phyloP scores from a whole-genome alignment of 495 filamentous ascomycete genomes.

The Penicillium manginii region DNA sequence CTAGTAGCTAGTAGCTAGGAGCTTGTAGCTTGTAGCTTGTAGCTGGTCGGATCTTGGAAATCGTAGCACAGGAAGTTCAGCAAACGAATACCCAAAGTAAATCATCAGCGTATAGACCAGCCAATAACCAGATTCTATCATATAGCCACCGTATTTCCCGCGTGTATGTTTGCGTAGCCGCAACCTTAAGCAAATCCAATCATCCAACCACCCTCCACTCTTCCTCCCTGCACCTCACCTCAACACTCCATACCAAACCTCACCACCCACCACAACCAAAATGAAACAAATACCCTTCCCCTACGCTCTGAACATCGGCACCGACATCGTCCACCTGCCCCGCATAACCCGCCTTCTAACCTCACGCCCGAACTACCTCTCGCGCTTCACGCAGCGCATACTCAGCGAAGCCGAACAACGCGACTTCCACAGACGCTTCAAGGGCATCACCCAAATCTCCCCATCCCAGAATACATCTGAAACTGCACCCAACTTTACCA shows the following conservation, averaged over 20 bases:
- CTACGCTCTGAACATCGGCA: slow-evolving; percentile 49
- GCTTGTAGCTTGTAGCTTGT: background rate
- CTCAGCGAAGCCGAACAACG: slow-evolving; percentile 48
- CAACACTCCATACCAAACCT: background rate
- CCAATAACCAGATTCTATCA: no score
- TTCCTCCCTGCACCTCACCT: slow-evolving; percentile 6
- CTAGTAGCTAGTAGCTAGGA: background rate
- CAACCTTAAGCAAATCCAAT: background rate
- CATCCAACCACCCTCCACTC: slow-evolving; percentile 1
- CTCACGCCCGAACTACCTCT: slow-evolving; percentile 41
- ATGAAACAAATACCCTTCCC: slow-evolving; percentile 46
- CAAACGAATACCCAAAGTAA: no score
- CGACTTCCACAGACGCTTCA: slow-evolving; percentile 46
- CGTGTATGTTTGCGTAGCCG: no score
- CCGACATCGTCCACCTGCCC: slow-evolving; percentile 59
- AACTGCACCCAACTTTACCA: background rate
- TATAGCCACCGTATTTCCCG: no score
- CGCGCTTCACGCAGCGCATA: slow-evolving; percentile 57
- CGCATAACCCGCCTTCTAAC: slow-evolving; percentile 51
- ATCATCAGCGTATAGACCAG: no score
- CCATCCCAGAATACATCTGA: background rate
- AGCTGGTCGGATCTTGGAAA: background rate
- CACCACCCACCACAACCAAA: slow-evolving; percentile 7
- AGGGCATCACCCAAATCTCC: slow-evolving; percentile 13
- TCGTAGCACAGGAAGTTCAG: no score